Conservation (phyloP, 352 stramenopile genomes). For the Globisporangium iwayamae region DNA sequence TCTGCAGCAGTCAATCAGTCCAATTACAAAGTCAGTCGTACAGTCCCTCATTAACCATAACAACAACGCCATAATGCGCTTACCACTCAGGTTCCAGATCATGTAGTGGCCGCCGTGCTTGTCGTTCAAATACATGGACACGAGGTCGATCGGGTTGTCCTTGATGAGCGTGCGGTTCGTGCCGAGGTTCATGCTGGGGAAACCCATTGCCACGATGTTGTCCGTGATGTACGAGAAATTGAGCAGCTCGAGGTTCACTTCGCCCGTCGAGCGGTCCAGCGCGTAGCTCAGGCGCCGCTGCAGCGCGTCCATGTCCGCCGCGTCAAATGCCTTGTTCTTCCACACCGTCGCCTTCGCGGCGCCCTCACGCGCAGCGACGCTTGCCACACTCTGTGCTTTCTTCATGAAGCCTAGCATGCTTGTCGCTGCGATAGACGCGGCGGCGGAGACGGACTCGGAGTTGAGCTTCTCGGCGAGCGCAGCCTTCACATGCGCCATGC, state of each 20-base stretch:
- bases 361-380: slow-evolving; percentile 67
- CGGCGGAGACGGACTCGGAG: slow-evolving; percentile 61
- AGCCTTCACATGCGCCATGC: slow-evolving; percentile 48
- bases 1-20: slow-evolving; percentile 42
- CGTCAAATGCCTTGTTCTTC: slow-evolving; percentile 75
- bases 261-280: slow-evolving; percentile 69
- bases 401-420: slow-evolving; percentile 85
- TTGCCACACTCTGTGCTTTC: slow-evolving; percentile 74
- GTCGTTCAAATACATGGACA: slow-evolving; percentile 93
- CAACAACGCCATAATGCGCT: background rate
- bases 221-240: slow-evolving; percentile 92
- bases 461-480: slow-evolving; percentile 65
- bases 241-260: slow-evolving; percentile 83
- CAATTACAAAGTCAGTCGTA: slow-evolving; percentile 10
- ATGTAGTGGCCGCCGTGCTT: slow-evolving; percentile 95
- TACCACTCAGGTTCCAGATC: slow-evolving; percentile 96
- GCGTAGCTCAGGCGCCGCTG: slow-evolving; percentile 77
- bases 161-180: slow-evolving; percentile 71
- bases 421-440: slow-evolving; percentile 54
- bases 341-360: slow-evolving; percentile 65
- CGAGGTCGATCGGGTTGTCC: slow-evolving; percentile 88
- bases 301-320: slow-evolving; percentile 83
- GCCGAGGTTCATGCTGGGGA: slow-evolving; percentile 85
- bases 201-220: slow-evolving; percentile 89
- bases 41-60: background rate